Percentiles rank a stretch among this genome's conserved stretches.
Conservation (phyloP, 352 stramenopile genomes). For the Lagenidium sp. region DNA sequence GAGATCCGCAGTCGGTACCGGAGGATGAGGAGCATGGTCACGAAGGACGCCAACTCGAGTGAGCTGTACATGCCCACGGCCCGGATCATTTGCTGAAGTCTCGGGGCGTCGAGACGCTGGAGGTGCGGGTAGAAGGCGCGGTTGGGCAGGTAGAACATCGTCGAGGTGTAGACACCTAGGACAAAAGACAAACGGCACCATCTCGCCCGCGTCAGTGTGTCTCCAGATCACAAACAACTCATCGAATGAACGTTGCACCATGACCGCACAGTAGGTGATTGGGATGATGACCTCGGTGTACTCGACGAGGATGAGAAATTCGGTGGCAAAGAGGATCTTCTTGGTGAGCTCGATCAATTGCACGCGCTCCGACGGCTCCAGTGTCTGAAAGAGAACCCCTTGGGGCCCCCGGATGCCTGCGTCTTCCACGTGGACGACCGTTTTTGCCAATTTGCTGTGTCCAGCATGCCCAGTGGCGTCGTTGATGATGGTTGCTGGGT, state of each 20-base stretch:
- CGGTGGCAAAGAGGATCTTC: not conserved
- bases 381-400: not conserved
- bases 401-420: not conserved
- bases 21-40: not conserved
- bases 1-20: slow-evolving; percentile 2
- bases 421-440: not conserved
- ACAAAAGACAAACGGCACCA: not conserved
- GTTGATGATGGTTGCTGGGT: too few species aligned
- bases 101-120: not conserved
- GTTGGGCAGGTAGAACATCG: slow-evolving; percentile 5
- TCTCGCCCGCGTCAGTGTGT: not conserved
- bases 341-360: too few species aligned
- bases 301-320: not conserved
- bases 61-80: slow-evolving; percentile 4
- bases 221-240: slow-evolving; percentile 1
- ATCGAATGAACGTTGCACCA: not conserved
- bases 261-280: not conserved
- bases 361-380: not conserved
- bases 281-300: not conserved
- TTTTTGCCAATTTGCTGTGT: not conserved
- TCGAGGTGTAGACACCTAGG: slow-evolving; percentile 1
- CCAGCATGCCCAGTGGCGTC: not conserved
- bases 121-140: slow-evolving; percentile 6
- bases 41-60: slow-evolving; percentile 3
- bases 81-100: not conserved